phyloP scores from a whole-genome alignment of 2,329 filamentous ascomycete species.

The Hortaea werneckii region DNA sequence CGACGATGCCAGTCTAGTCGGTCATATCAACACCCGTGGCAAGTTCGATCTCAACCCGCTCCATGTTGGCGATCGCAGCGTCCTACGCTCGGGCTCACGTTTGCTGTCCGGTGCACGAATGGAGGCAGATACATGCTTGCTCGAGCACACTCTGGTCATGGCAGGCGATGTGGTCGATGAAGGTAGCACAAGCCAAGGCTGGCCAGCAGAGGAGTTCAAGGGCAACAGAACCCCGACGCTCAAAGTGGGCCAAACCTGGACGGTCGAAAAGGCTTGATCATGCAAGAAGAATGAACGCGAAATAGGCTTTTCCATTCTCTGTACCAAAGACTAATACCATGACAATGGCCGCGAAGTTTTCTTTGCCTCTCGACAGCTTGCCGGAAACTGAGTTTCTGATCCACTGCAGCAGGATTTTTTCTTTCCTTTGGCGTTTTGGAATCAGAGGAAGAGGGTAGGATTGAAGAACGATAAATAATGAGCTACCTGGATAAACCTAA shows the following conservation, averaged over 20 bases:
- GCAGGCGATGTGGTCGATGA: slow-evolving; percentile 46
- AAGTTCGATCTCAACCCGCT: slow-evolving; percentile 47
- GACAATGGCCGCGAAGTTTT: too few relatives aligned
- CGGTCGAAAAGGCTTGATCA: neutral
- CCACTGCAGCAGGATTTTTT: too few relatives aligned
- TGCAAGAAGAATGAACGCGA: too few relatives aligned
- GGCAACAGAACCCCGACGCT: slow-evolving; percentile 20
- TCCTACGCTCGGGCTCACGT: slow-evolving; percentile 42
- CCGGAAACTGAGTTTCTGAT: too few relatives aligned
- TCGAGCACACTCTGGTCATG: slow-evolving; percentile 51
- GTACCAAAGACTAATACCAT: too few relatives aligned
- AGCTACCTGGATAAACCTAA: too few relatives aligned
- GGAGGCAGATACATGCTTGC: slow-evolving; percentile 42
- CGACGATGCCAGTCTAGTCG: slow-evolving; percentile 47
- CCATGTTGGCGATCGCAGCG: slow-evolving; percentile 41
- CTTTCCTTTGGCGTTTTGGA: too few relatives aligned
- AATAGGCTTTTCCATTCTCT: too few relatives aligned
- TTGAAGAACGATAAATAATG: too few relatives aligned
- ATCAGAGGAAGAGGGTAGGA: too few relatives aligned
- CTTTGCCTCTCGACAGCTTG: too few relatives aligned
- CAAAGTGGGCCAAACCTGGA: slow-evolving; percentile 2
- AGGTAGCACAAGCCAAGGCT: slow-evolving; percentile 44
- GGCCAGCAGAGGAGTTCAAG: slow-evolving; percentile 40
- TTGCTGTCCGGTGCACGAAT: slow-evolving; percentile 45
- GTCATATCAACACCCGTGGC: slow-evolving; percentile 47